Percentiles rank a stretch among this genome's conserved stretches.
These are phyloP conservation scores for Saprolegnia diclina DNA, from an alignment of 352 stramenopile genomes.

Conservation along the genomic window DNA sequence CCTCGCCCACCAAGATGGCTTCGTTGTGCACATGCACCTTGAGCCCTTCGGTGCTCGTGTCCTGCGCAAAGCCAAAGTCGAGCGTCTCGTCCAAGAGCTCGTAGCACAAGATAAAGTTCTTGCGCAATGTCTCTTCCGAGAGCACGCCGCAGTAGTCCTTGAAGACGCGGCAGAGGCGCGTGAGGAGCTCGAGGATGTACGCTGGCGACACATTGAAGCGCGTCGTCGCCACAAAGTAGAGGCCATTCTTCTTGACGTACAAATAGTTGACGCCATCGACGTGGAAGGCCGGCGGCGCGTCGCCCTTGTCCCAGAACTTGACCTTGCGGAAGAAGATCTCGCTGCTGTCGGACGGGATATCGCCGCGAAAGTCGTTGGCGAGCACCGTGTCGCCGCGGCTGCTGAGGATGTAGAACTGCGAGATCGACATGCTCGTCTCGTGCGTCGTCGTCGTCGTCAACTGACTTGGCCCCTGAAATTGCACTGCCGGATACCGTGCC, in stretches of 20 bases:
- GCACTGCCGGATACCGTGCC: slow-evolving; percentile 7
- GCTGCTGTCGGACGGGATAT: slow-evolving; percentile 77
- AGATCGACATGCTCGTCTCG: slow-evolving; percentile 58
- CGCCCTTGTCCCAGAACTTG: slow-evolving; percentile 97
- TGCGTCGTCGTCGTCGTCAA: not conserved
- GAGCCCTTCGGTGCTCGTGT: slow-evolving; percentile 96
- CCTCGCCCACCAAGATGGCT: slow-evolving; percentile 90
- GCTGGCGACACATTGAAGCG: slow-evolving; percentile 95
- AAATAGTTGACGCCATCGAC: slow-evolving; percentile 98
- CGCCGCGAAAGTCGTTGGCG: slow-evolving; percentile 93
- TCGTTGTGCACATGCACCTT: slow-evolving; percentile 99
- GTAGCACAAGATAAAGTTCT: slow-evolving; percentile 99
- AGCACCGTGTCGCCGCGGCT: slow-evolving; percentile 98
- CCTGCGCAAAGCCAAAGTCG: slow-evolving; percentile 98
- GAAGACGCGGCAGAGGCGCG: slow-evolving; percentile 93
- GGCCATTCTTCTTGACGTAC: slow-evolving; percentile 96
- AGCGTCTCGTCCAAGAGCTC: slow-evolving; percentile 98
- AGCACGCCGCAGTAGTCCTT: slow-evolving; percentile 99
- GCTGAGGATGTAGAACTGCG: slow-evolving; percentile 99
- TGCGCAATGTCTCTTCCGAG: slow-evolving; percentile 97
- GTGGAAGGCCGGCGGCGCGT: slow-evolving; percentile 95
- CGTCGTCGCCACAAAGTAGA: slow-evolving; percentile 98
- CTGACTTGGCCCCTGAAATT: not conserved
- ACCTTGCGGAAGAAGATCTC: slow-evolving; percentile 99
- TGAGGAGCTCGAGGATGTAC: slow-evolving; percentile 95